Percentiles rank a stretch among this genome's conserved stretches.
Conservation (phyloP, 163 green algal genomes). For the Scenedesmus sp. region DNA sequence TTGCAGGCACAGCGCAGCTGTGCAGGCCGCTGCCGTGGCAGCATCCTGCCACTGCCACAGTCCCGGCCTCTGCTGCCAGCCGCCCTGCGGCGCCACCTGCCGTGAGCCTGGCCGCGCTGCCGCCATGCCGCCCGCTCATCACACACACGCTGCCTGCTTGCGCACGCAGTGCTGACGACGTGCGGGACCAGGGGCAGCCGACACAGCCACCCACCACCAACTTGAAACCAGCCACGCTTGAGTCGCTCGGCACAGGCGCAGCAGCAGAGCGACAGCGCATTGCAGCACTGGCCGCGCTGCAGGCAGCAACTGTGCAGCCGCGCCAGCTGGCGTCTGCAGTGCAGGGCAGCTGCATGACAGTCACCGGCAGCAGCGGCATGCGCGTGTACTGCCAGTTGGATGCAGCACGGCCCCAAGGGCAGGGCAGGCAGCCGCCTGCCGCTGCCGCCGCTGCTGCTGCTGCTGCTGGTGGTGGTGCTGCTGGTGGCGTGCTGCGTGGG, state of each 20-base stretch:
- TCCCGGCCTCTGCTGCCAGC: background rate
- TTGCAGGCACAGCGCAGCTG: background rate
- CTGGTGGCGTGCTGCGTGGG: background rate
- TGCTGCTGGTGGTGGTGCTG: background rate
- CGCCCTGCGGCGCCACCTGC: background rate
- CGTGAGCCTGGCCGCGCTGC: background rate
- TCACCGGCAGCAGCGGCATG: constrained; percentile 40
- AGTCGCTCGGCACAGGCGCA: constrained; percentile 3
- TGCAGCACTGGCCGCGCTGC: background rate
- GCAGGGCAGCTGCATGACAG: constrained; percentile 21
- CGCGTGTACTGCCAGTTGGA: constrained; percentile 52
- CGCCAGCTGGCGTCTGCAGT: constrained; percentile 8
- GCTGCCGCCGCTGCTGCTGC: background rate
- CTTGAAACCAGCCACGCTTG: constrained; percentile 36
- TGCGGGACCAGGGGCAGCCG: background rate
- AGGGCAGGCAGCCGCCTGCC: background rate
- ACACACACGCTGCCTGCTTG: background rate
- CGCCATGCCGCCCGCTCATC: background rate
- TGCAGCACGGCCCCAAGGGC: background rate
- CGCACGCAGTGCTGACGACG: background rate
- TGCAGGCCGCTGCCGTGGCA: background rate
- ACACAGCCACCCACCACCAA: background rate
- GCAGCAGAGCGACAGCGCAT: background rate
- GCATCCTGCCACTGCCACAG: background rate
- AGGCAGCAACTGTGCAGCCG: constrained; percentile 16